Conservation (phyloP, 768 basidiomycete species). For the Kwoniella heveanensis region DNA sequence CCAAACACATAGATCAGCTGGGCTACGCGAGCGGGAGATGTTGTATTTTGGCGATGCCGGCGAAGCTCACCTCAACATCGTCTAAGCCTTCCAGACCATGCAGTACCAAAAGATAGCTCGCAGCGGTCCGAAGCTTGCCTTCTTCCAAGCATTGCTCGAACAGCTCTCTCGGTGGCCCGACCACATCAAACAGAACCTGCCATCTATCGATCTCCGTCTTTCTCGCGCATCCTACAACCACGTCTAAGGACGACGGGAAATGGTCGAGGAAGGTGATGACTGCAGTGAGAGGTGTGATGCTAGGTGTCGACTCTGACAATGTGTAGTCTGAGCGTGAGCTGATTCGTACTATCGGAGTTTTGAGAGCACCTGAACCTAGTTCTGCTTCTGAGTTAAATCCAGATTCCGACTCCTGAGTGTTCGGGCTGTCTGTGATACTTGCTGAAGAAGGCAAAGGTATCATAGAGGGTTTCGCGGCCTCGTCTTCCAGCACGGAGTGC, state of each 20-base stretch:
- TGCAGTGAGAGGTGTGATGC: constrained; percentile 59
- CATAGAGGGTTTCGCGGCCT: constrained; percentile 57
- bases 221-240: constrained; percentile 91
- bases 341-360: neutral
- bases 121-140: constrained; percentile 71
- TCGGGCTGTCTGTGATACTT: neutral
- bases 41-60: too few relatives aligned
- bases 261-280: constrained; percentile 91
- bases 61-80: constrained; percentile 56
- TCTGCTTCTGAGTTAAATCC: neutral
- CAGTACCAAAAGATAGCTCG: constrained; percentile 87
- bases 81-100: constrained; percentile 91
- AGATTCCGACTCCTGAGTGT: neutral
- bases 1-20: neutral
- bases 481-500: constrained; percentile 88
- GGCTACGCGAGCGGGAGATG: neutral
- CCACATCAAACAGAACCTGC: constrained; percentile 82
- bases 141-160: constrained; percentile 71
- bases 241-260: constrained; percentile 85
- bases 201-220: constrained; percentile 94
- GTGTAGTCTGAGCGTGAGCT: neutral
- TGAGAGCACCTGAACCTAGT: neutral
- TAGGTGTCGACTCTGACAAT: constrained; percentile 62
- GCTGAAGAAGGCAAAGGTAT: neutral
- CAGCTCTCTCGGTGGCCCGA: constrained; percentile 83